These are phyloP conservation scores for Knufia fluminis DNA, from an alignment of 2,329 filamentous ascomycete genomes.

Conservation along the genomic window DNA sequence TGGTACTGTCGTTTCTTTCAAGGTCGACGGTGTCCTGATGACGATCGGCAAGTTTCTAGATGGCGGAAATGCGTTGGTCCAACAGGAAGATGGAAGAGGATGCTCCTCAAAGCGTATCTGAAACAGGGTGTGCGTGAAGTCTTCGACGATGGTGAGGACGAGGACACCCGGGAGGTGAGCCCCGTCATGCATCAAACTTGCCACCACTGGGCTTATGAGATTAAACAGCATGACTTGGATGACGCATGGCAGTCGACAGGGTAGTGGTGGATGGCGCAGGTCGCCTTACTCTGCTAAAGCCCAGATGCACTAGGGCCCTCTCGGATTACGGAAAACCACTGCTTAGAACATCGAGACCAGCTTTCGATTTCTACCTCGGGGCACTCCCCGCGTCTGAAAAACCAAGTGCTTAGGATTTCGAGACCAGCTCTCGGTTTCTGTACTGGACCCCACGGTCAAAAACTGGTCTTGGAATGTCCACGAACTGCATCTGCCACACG, in stretches of 20 bases:
- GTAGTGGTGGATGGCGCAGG: too few species aligned
- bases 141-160: conserved; percentile 28
- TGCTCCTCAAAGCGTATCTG: conserved; percentile 45
- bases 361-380: too few species aligned
- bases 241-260: conserved; percentile 32
- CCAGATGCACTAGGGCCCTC: too few species aligned
- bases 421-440: too few species aligned
- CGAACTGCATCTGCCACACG: too few species aligned
- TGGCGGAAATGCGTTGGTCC: conserved; percentile 46
- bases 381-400: too few species aligned
- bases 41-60: conserved; percentile 43
- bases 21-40: conserved; percentile 43
- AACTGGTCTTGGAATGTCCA: too few species aligned
- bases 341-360: too few species aligned
- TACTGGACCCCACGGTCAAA: too few species aligned
- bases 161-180: conserved; percentile 35
- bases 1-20: conserved; percentile 48
- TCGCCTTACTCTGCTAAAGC: too few species aligned
- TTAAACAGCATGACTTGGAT: conserved; percentile 43
- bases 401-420: too few species aligned
- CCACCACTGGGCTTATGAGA: conserved; percentile 48
- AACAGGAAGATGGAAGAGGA: conserved; percentile 42
- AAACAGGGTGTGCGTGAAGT: conserved; percentile 40
- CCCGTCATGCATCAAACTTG: conserved; percentile 50
- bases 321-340: too few species aligned